Evolutionary conservation across 1,139 yeast genomes (phyloP).

Genomic region (Geotrichum candidum): DNA sequence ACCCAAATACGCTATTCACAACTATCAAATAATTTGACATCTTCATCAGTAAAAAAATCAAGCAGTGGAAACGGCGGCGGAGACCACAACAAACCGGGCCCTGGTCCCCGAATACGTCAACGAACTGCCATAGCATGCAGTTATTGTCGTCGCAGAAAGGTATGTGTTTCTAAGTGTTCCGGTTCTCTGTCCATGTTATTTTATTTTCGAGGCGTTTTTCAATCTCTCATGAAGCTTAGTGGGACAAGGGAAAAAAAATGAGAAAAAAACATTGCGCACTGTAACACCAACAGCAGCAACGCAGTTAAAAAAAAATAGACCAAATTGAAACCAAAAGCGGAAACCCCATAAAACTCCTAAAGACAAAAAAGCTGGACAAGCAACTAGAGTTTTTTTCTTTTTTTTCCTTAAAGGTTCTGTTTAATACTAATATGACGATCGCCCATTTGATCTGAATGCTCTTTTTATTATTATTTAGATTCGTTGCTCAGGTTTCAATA

Average conservation of each 20-base stretch:
- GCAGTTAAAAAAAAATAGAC: no score
- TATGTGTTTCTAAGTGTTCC: slow-evolving; percentile 5
- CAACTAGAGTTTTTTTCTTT: background rate
- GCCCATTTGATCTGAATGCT: background rate
- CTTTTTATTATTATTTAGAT: slow-evolving; percentile 21
- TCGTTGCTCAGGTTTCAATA: slow-evolving; percentile 34
- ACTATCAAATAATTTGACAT: background rate
- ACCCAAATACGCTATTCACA: background rate
- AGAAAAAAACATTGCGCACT: background rate
- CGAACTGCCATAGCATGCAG: slow-evolving; percentile 33
- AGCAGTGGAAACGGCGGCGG: background rate
- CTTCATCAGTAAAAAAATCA: background rate
- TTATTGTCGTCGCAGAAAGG: slow-evolving; percentile 32
- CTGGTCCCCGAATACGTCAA: slow-evolving; percentile 21
- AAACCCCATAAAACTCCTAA: background rate
- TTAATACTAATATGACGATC: background rate
- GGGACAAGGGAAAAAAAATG: background rate
- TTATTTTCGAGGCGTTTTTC: background rate
- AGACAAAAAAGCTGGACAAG: background rate
- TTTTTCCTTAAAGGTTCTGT: background rate
- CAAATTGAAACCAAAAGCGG: background rate
- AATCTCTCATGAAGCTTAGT: background rate
- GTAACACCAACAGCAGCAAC: background rate
- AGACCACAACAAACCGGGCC: background rate
- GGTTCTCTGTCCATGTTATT: background rate